Evolutionary conservation across 768 basidiomycete genomes (phyloP), one percentile per base, ranked within the genome.

Genomic region (Cystofilobasidium capitatum): DNA sequence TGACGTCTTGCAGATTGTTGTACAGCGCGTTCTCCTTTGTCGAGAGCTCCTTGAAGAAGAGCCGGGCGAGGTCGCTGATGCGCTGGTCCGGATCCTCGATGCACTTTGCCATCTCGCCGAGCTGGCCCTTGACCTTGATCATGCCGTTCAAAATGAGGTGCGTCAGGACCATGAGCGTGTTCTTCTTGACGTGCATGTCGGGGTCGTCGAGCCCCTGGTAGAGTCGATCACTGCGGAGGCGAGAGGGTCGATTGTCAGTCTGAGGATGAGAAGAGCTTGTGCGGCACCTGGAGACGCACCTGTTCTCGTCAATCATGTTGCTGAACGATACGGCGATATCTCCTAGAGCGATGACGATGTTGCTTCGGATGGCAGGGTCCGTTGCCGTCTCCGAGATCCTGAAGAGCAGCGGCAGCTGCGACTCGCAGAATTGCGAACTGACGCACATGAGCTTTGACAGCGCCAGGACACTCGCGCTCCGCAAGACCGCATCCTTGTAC

Each of bases 51-150:
- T 85, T 88, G 81, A 99, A 99, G 84, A 99, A 99, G 59, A 99
- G 76, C 77, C 92, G 94, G n/a, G 96, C 94, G 44, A 99, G 82
- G 73, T 97, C 94, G 22, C 88, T 84, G 68, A 99, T 88, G 17
- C 94, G 79, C 55, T 81, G 81, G 66, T 97, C 94, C 29, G 83
- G 81, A 76, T 98, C 94, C 78, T 97, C 92, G 9, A 98, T 79
- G 75, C 96, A 98, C 78, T 99, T 98, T n/a, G 94, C 96, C 94
- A 99, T 98, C 81, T 99, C 96, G 22, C 96, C 96, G 9, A 99
- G 81, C 75, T 99, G 94, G 1, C 96, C 96, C 78, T 99, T 98
- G 72, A 98, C 93, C 78, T 98, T 99, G 82, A 99, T 89, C 96
- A 98, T 97, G 2, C 94, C 94, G 73, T 97, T 97, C 70, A 99